A percentile compares a stretch with the other conserved stretches of the same genome.
Conservation (phyloP, 768 basidiomycete species). For the Clathrus columnatus region DNA sequence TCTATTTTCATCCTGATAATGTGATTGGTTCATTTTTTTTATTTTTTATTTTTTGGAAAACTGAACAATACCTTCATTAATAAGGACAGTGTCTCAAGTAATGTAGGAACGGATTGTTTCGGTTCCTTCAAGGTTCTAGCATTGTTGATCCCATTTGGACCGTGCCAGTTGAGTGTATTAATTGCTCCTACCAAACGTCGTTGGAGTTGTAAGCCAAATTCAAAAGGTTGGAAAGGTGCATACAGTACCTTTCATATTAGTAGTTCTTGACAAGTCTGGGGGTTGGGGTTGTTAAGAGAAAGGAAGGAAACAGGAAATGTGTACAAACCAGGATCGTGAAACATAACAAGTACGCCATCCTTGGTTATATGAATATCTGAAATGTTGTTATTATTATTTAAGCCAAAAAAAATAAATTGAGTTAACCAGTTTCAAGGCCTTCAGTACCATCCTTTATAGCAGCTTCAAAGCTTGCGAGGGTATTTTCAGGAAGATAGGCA, state of each 20-base stretch:
- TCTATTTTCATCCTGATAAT: conserved; percentile 55
- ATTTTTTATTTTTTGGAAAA: conserved; percentile 4
- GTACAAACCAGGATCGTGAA: conserved; percentile 78
- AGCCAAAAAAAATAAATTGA: conserved; percentile 31
- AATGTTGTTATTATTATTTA: conserved; percentile 43
- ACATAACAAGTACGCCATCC: conserved; percentile 87
- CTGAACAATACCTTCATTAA: conserved; percentile 57
- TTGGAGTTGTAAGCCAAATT: background rate
- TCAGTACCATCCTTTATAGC: conserved; percentile 94
- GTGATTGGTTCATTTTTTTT: background rate
- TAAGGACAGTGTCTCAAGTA: conserved; percentile 69
- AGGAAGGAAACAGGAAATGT: background rate
- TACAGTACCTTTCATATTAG: conserved; percentile 57
- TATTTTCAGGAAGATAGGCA: conserved; percentile 85
- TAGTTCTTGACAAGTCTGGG: conserved; percentile 67
- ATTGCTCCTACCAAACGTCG: conserved; percentile 40
- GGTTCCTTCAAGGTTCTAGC: conserved; percentile 74
- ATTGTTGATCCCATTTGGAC: conserved; percentile 63
- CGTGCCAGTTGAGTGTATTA: conserved; percentile 63
- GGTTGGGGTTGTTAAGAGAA: conserved; percentile 13
- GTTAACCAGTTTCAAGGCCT: conserved; percentile 93
- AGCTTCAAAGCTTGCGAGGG: conserved; percentile 87
- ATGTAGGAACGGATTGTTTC: conserved; percentile 82
- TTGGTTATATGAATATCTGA: conserved; percentile 89
- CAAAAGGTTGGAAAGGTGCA: background rate